Percentiles rank a stretch among this genome's conserved stretches.
phyloP scores from a whole-genome alignment of 2,329 filamentous ascomycete species.

The Ophiocordyceps camponoti-saundersi region DNA sequence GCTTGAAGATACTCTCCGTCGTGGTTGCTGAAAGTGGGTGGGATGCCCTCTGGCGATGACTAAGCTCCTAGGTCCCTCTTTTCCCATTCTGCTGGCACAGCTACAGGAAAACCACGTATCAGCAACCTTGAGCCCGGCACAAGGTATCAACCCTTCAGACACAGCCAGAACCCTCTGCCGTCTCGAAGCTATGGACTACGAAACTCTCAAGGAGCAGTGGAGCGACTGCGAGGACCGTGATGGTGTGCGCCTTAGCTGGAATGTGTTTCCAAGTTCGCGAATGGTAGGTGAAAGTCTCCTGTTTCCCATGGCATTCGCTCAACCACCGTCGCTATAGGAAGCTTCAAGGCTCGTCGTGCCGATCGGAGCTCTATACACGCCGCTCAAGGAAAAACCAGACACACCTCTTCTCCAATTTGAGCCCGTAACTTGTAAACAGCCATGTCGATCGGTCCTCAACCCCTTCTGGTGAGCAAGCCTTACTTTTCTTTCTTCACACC shows the following conservation, averaged over 20 bases:
- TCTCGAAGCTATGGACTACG: slow-evolving; percentile 61
- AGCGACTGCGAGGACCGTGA: slow-evolving; percentile 91
- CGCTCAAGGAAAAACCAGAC: slow-evolving; percentile 84
- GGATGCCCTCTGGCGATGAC: too few species aligned
- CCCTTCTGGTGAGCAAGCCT: slow-evolving; percentile 64
- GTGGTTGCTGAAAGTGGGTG: too few species aligned
- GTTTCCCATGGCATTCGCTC: neutral
- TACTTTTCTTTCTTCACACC: neutral
- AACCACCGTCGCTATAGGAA: slow-evolving; percentile 41
- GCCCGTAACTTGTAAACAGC: slow-evolving; percentile 89
- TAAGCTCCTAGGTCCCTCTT: too few species aligned
- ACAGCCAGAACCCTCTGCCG: neutral
- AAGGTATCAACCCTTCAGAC: neutral
- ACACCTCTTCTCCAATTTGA: slow-evolving; percentile 86
- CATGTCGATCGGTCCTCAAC: slow-evolving; percentile 89
- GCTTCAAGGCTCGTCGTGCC: slow-evolving; percentile 87
- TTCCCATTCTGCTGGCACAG: too few species aligned
- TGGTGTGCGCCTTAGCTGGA: slow-evolving; percentile 93
- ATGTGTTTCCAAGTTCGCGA: slow-evolving; percentile 92
- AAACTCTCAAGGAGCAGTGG: slow-evolving; percentile 89
- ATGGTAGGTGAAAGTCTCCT: slow-evolving; percentile 45
- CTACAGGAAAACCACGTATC: neutral
- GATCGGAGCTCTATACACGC: slow-evolving; percentile 90
- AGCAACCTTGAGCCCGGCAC: neutral
- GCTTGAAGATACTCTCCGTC: too few species aligned